Conservation (phyloP, 2,329 filamentous ascomycete species). For the Aspergillus sp. region DNA sequence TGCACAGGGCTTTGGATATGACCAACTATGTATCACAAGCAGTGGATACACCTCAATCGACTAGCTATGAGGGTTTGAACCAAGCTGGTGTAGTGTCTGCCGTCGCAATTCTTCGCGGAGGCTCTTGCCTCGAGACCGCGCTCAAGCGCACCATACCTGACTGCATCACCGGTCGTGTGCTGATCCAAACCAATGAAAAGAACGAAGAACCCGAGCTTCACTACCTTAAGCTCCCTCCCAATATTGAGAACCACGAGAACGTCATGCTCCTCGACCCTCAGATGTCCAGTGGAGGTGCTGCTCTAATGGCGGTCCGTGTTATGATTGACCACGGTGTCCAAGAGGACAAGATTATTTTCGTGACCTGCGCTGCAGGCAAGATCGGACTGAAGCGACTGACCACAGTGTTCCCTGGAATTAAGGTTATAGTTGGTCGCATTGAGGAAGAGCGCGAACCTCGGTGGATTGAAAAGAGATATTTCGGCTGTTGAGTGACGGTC, state of each 20-base stretch:
- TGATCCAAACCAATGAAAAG: constrained; percentile 84
- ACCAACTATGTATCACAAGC: constrained; percentile 65
- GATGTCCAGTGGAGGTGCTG: constrained; percentile 85
- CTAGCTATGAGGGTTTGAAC: constrained; percentile 70
- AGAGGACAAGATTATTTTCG: constrained; percentile 83
- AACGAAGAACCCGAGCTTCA: constrained; percentile 92
- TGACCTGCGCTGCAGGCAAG: constrained; percentile 86
- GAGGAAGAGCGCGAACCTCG: constrained; percentile 79
- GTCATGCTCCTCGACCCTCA: constrained; percentile 90
- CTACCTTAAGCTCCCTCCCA: constrained; percentile 75
- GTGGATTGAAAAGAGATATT: constrained; percentile 88
- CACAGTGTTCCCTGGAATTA: constrained; percentile 84
- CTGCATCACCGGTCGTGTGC: constrained; percentile 80
- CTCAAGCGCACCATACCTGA: constrained; percentile 89
- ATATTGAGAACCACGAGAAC: constrained; percentile 73
- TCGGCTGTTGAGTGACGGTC: constrained; percentile 66
- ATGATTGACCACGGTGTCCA: constrained; percentile 88
- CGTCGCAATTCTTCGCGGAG: constrained; percentile 84
- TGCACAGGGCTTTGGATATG: constrained; percentile 71
- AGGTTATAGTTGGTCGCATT: constrained; percentile 80
- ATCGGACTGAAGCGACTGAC: constrained; percentile 81
- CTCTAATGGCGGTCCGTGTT: constrained; percentile 94
- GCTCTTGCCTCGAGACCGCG: constrained; percentile 83
- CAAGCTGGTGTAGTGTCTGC: constrained; percentile 76
- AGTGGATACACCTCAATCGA: constrained; percentile 70